These are phyloP conservation scores for Gloeostereum incarnatum DNA, from an alignment of 768 basidiomycete species.

Conservation along the genomic window DNA sequence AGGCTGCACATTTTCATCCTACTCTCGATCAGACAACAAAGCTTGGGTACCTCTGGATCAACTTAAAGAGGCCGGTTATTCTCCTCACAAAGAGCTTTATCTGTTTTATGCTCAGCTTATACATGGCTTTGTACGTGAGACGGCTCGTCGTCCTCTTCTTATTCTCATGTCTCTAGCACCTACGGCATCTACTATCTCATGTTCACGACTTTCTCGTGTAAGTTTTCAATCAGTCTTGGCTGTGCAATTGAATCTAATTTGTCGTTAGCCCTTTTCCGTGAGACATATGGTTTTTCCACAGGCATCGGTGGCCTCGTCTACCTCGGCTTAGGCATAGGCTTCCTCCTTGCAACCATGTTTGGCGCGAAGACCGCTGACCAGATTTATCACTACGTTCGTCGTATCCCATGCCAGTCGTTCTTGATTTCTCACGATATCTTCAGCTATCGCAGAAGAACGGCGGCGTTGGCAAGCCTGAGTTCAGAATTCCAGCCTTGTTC, in stretches of 20 bases:
- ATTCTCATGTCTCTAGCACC: background rate
- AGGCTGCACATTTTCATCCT: constrained; percentile 28
- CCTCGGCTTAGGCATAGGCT: constrained; percentile 47
- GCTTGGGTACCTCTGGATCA: constrained; percentile 15
- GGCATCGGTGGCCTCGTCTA: constrained; percentile 46
- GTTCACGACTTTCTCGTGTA: constrained; percentile 65
- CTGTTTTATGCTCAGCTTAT: constrained; percentile 64
- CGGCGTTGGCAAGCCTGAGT: constrained; percentile 64
- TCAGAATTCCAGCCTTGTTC: constrained; percentile 67
- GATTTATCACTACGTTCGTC: background rate
- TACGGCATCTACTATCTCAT: constrained; percentile 53
- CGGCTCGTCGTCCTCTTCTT: background rate
- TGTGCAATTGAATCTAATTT: background rate
- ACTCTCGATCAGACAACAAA: background rate
- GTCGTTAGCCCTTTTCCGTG: constrained; percentile 41
- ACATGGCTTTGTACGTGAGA: constrained; percentile 55
- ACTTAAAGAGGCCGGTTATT: constrained; percentile 45
- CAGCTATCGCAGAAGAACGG: constrained; percentile 44
- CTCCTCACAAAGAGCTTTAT: constrained; percentile 54
- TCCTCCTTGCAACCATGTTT: constrained; percentile 38
- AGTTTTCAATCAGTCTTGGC: too few species aligned
- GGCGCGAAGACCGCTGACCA: constrained; percentile 22
- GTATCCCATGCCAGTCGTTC: background rate
- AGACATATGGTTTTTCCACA: constrained; percentile 39
- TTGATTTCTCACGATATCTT: background rate